Evolutionary conservation across 257 asterid species (phyloP), one percentile per base, ranked within the genome.

Genomic region (Voacanga thouarsii): DNA sequence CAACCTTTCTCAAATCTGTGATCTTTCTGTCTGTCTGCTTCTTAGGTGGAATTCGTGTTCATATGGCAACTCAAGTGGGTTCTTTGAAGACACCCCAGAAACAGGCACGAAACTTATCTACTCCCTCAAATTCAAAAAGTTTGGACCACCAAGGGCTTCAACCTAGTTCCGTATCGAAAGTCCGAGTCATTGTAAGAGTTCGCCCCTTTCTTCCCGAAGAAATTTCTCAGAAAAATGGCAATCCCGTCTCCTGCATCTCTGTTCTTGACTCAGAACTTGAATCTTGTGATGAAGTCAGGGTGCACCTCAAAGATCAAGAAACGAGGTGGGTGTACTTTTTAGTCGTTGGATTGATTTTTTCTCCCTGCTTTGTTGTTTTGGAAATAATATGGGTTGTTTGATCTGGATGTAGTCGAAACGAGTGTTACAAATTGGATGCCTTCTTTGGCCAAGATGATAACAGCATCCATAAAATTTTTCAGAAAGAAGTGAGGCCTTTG

Each of bases 131-230:
- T 33, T 65, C 85, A 51, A 73, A 66, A 14, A 12, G 50, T 14
- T 80, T 63, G 12, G 24, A 56, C 60, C 18, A 61, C 18, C 86
- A 77, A 14, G 16, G 43, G 55, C n/a, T 55, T 26, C 87, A 78
- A 11, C 65, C 85, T 71, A 30, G 55, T 79, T 72, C 89, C 49
- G 72, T 81, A 75, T 84, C 96, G 0, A 88, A 86, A 82, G 99
- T 94, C 24, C 82, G 95, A 81, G 99, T 94, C 26, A 57, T 94
- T 33, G 80, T 88, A 9, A 84, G 96, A 56, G 87, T 92, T 70
- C 94, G 99, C 1, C 97, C 99, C 49, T 94, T 94, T 82, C 93
- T 94, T 78, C 81, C 89, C n/a, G 85, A 71, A 26, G 96, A 92
- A 87, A 79, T 81, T 53, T 77, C 86, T 18, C 53, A 80, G 4